These are phyloP conservation scores for Lipomyces japonicus DNA, from an alignment of 805 yeast genomes.

Conservation along the genomic window DNA sequence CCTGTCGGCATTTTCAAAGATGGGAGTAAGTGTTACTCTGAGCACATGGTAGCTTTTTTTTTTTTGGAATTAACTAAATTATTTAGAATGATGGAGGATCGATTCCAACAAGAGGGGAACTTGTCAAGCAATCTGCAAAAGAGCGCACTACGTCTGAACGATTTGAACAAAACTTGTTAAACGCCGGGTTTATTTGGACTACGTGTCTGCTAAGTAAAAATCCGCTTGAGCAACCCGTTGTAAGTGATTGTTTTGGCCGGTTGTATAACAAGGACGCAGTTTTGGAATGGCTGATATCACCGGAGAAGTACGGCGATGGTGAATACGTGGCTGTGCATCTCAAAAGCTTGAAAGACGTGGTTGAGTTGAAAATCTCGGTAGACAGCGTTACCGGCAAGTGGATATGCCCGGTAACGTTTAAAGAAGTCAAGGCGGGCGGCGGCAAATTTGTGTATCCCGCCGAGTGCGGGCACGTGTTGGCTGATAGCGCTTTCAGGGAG, in stretches of 20 bases:
- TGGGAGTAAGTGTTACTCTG: background rate
- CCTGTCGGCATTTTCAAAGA: background rate
- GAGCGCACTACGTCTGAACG: conserved; percentile 22
- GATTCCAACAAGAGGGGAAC: conserved; percentile 31
- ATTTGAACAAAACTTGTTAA: conserved; percentile 22
- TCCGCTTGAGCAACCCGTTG: conserved; percentile 50
- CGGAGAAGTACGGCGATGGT: conserved; percentile 35
- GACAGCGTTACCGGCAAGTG: conserved; percentile 29
- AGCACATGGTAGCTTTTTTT: background rate
- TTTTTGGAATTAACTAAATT: background rate
- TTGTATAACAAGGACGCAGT: conserved; percentile 62
- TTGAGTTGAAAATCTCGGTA: conserved; percentile 39
- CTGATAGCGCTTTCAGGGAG: conserved; percentile 28
- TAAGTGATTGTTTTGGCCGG: conserved; percentile 65
- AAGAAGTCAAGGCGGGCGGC: conserved; percentile 40
- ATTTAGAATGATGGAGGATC: conserved; percentile 32
- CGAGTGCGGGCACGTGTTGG: conserved; percentile 38
- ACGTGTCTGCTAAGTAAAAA: conserved; percentile 48
- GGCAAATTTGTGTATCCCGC: conserved; percentile 46
- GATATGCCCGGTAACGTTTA: conserved; percentile 43
- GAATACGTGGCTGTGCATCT: conserved; percentile 38
- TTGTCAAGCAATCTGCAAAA: conserved; percentile 24
- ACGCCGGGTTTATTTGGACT: conserved; percentile 37
- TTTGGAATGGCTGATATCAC: conserved; percentile 51
- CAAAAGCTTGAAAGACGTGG: conserved; percentile 44